phyloP scores from a whole-genome alignment of 768 basidiomycete species.

The Suillus paluster region DNA sequence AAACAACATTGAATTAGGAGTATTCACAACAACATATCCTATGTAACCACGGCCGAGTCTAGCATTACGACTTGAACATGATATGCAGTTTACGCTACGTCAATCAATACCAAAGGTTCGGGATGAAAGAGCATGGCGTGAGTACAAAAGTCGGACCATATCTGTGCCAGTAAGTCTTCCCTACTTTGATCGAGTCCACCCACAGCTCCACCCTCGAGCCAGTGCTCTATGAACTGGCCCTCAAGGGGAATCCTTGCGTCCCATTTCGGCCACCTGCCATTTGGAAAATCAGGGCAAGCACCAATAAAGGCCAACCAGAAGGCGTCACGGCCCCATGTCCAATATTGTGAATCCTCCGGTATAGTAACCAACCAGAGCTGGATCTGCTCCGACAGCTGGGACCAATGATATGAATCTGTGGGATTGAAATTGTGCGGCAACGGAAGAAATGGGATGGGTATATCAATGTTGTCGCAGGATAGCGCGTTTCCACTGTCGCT shows the following conservation, averaged over 20 bases:
- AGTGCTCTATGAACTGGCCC: conserved; percentile 11
- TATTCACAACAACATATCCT: no score
- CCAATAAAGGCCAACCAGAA: no score
- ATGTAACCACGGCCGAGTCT: no score
- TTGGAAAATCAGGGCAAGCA: conserved; percentile 11
- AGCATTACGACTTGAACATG: neutral
- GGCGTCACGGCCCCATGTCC: conserved; percentile 9
- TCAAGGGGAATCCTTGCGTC: conserved; percentile 11
- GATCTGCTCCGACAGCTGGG: neutral
- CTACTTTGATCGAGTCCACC: neutral
- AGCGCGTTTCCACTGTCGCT: neutral
- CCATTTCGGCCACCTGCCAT: conserved; percentile 9
- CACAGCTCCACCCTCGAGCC: neutral
- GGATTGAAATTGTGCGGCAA: conserved; percentile 1
- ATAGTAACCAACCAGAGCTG: conserved; percentile 10
- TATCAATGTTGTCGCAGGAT: neutral
- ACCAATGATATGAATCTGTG: conserved; percentile 1
- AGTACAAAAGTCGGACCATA: conserved; percentile 6
- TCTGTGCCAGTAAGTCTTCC: neutral
- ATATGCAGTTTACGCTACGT: neutral
- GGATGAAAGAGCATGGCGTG: conserved; percentile 5
- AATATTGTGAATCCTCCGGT: conserved; percentile 5
- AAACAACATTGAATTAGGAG: neutral
- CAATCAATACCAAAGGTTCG: neutral
- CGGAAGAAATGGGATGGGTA: conserved; percentile 6